Conservation (phyloP, 2,329 filamentous ascomycete genomes). For the Bipolaris bicolor region DNA sequence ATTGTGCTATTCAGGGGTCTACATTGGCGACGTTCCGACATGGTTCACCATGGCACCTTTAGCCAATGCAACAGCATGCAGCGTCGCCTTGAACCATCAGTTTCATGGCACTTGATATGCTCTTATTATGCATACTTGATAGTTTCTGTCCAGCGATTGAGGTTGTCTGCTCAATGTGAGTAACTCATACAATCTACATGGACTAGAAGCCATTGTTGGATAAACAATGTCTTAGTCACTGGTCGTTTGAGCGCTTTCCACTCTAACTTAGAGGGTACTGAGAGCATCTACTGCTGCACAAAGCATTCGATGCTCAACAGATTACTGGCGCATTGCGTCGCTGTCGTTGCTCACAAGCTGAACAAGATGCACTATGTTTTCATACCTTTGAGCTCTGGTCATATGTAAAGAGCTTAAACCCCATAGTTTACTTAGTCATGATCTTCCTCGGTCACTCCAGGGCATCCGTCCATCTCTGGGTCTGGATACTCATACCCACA, state of each 20-base stretch:
- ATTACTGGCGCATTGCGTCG: not conserved
- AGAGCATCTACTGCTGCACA: not conserved
- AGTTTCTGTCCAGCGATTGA: not conserved
- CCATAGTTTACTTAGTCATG: conserved; percentile 58
- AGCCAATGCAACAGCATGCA: not conserved
- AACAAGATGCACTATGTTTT: not conserved
- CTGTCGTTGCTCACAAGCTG: not conserved
- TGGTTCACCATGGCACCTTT: not conserved
- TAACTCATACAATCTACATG: not conserved
- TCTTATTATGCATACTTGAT: not conserved
- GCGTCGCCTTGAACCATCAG: not conserved
- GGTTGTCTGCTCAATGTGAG: not conserved
- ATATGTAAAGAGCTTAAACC: not conserved
- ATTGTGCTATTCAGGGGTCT: not conserved
- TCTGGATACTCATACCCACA: conserved; percentile 86
- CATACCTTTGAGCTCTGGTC: not conserved
- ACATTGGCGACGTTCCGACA: not conserved
- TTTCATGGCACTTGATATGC: no score
- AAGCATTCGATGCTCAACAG: not conserved
- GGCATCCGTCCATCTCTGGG: conserved; percentile 81
- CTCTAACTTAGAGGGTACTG: not conserved
- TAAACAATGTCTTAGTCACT: not conserved
- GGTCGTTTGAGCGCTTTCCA: not conserved
- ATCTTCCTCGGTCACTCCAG: conserved; percentile 85
- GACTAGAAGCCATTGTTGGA: not conserved